Conservation (phyloP, 768 basidiomycete species). For the Flagelloscypha sp. region DNA sequence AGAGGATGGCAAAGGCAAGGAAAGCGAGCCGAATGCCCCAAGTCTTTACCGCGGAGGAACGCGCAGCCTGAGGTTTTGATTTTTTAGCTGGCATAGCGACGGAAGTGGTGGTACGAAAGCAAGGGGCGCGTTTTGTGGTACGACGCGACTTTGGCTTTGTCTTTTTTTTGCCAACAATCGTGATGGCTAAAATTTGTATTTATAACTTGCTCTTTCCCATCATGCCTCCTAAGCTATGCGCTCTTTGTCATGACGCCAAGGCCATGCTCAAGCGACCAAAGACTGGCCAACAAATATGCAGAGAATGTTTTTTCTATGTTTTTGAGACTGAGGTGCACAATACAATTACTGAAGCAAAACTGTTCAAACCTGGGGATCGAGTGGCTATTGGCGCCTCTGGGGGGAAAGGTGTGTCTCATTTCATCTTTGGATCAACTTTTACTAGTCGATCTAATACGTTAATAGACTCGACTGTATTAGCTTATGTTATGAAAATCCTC, state of each 20-base stretch:
- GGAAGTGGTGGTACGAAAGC: no score
- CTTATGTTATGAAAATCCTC: constrained; percentile 91
- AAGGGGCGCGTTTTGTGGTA: no score
- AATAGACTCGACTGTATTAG: constrained; percentile 93
- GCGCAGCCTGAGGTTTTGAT: no score
- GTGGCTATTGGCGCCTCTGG: constrained; percentile 98
- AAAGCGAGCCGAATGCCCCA: no score
- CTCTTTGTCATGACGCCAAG: constrained; percentile 62
- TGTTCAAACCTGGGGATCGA: constrained; percentile 85
- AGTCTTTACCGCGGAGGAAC: no score
- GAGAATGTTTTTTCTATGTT: constrained; percentile 90
- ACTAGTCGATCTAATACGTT: constrained; percentile 1
- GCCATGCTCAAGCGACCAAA: constrained; percentile 94
- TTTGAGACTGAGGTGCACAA: constrained; percentile 99
- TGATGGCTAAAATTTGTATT: no score
- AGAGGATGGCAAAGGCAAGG: no score
- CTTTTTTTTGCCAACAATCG: no score
- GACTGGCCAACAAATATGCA: constrained; percentile 96
- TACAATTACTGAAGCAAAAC: constrained; percentile 73
- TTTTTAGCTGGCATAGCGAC: no score
- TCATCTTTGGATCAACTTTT: not conserved
- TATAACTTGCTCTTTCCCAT: no score
- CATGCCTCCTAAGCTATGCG: constrained; percentile 83
- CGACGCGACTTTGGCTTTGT: no score
- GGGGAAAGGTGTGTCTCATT: constrained; percentile 69